A percentile compares a stretch with the other conserved stretches of the same genome.
Evolutionary conservation across 306 rosid genomes (phyloP).

Genomic region (Fragaria ananassa): DNA sequence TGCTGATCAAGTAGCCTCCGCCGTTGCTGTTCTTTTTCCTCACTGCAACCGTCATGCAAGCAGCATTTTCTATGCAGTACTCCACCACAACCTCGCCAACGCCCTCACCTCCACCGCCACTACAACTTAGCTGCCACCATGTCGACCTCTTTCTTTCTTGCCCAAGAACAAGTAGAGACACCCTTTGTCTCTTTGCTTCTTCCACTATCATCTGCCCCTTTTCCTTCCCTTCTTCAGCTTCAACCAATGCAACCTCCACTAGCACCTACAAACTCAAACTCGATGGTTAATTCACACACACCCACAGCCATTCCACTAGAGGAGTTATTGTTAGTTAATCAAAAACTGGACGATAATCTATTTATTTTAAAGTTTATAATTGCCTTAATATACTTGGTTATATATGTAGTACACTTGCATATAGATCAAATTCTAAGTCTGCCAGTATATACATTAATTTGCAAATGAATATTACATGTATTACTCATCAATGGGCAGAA

Average conservation of each 20-base stretch:
- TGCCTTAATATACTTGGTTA: no score
- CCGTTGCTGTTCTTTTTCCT: constrained; percentile 65
- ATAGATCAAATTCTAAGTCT: no score
- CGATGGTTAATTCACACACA: not conserved
- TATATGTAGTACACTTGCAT: no score
- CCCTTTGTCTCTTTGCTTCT: constrained; percentile 65
- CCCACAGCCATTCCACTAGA: no score
- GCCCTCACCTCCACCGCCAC: constrained; percentile 12
- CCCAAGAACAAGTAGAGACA: constrained; percentile 65
- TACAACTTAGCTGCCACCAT: constrained; percentile 34
- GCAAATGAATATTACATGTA: no score
- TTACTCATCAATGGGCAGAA: no score
- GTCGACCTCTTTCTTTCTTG: constrained; percentile 60
- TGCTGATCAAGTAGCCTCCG: constrained; percentile 89
- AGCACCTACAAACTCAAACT: constrained; percentile 10
- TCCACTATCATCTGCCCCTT: constrained; percentile 59
- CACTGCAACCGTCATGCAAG: constrained; percentile 87
- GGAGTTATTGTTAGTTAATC: no score
- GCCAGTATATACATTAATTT: no score
- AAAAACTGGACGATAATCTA: no score
- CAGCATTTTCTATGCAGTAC: constrained; percentile 71
- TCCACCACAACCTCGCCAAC: constrained; percentile 38
- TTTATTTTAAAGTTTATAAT: no score
- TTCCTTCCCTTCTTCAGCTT: constrained; percentile 65
- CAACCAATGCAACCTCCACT: constrained; percentile 34